A percentile compares a stretch with the other conserved stretches of the same genome.
These are phyloP conservation scores for Guadua angustifolia DNA, from an alignment of 176 grass and related monocot genomes.

Conservation along the genomic window DNA sequence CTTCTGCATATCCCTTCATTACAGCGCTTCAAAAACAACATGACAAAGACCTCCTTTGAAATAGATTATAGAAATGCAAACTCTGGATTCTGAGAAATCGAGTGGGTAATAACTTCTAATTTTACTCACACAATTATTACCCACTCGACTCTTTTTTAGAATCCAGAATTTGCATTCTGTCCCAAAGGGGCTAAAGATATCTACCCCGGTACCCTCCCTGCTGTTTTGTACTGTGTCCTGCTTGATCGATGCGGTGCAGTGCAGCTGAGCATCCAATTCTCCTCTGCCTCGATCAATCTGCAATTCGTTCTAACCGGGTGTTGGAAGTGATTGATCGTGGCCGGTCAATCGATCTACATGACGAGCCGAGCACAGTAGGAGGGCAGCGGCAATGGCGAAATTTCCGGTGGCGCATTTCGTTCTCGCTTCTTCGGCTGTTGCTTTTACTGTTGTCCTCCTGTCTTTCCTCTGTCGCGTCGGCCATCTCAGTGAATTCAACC, in stretches of 20 bases:
- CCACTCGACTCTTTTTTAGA: no score
- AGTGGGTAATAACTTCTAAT: no score
- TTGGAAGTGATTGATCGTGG: no score
- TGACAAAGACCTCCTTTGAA: not conserved
- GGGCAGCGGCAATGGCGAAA: not conserved
- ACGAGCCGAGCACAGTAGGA: not conserved
- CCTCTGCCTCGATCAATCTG: not conserved
- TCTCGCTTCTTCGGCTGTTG: not conserved
- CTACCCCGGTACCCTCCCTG: conserved; percentile 36
- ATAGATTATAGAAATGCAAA: no score
- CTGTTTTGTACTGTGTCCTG: not conserved
- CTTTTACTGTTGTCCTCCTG: not conserved
- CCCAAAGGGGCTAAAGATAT: not conserved
- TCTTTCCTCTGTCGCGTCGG: not conserved
- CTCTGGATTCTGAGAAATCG: no score
- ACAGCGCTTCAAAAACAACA: not conserved
- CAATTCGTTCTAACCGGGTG: not conserved
- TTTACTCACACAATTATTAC: no score
- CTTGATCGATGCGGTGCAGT: not conserved
- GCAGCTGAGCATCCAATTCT: conserved; percentile 31
- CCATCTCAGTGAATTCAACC: not conserved
- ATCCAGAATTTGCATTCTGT: no score
- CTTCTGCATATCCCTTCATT: not conserved
- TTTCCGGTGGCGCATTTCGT: not conserved
- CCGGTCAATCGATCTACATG: not conserved